Conservation (phyloP, 768 basidiomycete species). For the Naganishia randhawae region DNA sequence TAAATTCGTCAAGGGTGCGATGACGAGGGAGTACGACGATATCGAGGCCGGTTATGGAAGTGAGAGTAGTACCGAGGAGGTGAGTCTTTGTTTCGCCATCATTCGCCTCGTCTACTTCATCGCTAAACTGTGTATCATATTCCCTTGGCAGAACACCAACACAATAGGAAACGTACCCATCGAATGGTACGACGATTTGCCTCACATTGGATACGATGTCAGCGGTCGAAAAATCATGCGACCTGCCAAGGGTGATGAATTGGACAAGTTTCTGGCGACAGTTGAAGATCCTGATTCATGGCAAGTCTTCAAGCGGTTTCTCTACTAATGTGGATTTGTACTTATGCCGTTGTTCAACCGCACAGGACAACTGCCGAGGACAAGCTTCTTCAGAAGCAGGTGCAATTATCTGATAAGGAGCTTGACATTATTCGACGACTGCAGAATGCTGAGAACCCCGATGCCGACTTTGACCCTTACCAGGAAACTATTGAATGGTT, state of each 20-base stretch:
- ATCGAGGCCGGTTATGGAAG: conserved; percentile 52
- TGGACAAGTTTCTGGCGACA: conserved; percentile 92
- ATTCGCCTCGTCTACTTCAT: conserved; percentile 1
- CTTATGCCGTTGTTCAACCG: conserved; percentile 42
- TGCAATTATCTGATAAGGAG: conserved; percentile 80
- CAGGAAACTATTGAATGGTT: conserved; percentile 95
- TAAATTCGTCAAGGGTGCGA: conserved; percentile 47
- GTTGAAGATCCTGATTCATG: conserved; percentile 88
- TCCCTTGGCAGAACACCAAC: conserved; percentile 74
- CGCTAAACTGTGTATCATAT: conserved; percentile 3
- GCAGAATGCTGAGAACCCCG: conserved; percentile 87
- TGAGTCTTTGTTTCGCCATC: conserved; percentile 35
- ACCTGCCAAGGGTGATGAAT: conserved; percentile 89
- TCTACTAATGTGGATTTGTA: background rate
- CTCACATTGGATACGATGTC: conserved; percentile 96
- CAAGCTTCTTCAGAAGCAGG: conserved; percentile 77
- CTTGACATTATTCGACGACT: conserved; percentile 88
- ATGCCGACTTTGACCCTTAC: conserved; percentile 83
- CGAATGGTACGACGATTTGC: conserved; percentile 99
- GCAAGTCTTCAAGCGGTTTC: conserved; percentile 56
- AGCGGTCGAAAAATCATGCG: conserved; percentile 89
- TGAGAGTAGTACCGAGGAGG: conserved; percentile 52
- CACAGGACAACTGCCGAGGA: conserved; percentile 83
- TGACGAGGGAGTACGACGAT: conserved; percentile 50
- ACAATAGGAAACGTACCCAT: conserved; percentile 90